A percentile compares a stretch with the other conserved stretches of the same genome.
Evolutionary conservation across 306 rosid genomes (phyloP).

Genomic region (Malus sieversii): DNA sequence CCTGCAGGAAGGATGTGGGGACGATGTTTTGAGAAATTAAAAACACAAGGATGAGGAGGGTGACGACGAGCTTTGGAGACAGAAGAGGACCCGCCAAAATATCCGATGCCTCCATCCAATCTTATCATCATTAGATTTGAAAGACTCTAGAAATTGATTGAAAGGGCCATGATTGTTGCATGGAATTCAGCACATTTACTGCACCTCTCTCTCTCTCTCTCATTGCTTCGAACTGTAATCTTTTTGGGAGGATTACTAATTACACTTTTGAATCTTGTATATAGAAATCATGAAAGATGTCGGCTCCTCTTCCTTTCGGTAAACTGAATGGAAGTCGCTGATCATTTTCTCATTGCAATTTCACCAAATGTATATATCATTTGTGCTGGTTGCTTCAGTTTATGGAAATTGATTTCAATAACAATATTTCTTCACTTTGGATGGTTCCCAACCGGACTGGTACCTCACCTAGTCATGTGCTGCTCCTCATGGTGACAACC

Average conservation of each 20-base stretch:
- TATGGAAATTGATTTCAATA: not conserved
- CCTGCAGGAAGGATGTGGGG: constrained; percentile 3
- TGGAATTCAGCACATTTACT: constrained; percentile 57
- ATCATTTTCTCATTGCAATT: not conserved
- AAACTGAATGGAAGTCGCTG: not conserved
- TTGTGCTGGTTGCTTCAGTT: constrained; percentile 2
- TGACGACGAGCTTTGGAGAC: constrained; percentile 4
- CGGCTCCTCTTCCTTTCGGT: constrained; percentile 17
- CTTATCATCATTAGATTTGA: constrained; percentile 58
- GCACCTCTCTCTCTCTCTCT: constrained; percentile 11
- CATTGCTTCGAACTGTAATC: constrained; percentile 30
- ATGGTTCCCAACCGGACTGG: not conserved
- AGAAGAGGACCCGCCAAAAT: constrained; percentile 54
- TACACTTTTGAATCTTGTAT: constrained; percentile 35
- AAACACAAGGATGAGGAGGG: not conserved
- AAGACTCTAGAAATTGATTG: constrained; percentile 45
- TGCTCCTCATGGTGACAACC: not conserved
- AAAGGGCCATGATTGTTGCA: constrained; percentile 57
- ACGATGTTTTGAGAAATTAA: not conserved
- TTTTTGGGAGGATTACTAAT: constrained; percentile 33
- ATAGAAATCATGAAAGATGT: constrained; percentile 38
- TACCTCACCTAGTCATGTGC: not conserved
- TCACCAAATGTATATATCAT: not conserved
- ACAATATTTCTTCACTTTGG: not conserved
- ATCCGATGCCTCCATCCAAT: constrained; percentile 45